Evolutionary conservation across 345 rosid species (phyloP).

Genomic region (Eucalyptus paniculata): DNA sequence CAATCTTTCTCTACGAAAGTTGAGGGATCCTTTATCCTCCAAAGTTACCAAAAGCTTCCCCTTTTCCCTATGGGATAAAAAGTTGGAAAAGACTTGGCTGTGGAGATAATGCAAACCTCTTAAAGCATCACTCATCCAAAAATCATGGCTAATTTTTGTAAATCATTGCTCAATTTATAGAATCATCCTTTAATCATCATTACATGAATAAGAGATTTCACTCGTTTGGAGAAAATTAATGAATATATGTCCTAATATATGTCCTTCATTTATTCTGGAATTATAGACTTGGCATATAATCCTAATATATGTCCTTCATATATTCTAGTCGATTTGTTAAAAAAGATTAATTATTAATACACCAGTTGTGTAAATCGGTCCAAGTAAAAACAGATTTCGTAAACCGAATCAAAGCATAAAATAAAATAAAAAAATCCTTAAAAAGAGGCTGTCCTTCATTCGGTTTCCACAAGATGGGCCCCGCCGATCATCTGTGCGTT

Average conservation of each 20-base stretch:
- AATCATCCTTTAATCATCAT: background rate
- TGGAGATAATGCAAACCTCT: background rate
- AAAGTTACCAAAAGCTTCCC: background rate
- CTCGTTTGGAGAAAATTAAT: background rate
- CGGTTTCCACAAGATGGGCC: background rate
- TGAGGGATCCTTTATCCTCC: background rate
- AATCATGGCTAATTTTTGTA: background rate
- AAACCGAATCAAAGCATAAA: background rate
- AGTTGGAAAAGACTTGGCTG: background rate
- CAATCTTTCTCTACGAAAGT: background rate
- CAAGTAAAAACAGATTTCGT: background rate
- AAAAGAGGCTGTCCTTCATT: background rate
- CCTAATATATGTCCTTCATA: background rate
- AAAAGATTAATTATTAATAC: background rate
- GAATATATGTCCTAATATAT: no score
- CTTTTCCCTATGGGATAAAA: background rate
- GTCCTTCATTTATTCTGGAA: background rate
- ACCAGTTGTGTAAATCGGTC: background rate
- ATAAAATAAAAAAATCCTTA: background rate
- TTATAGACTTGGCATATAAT: background rate
- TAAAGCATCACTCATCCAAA: background rate
- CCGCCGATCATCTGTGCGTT: background rate
- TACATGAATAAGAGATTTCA: fast-evolving
- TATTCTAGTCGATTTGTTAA: background rate
- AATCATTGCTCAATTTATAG: background rate